Conservation (phyloP, 306 rosid genomes). For the Prunus padus region DNA sequence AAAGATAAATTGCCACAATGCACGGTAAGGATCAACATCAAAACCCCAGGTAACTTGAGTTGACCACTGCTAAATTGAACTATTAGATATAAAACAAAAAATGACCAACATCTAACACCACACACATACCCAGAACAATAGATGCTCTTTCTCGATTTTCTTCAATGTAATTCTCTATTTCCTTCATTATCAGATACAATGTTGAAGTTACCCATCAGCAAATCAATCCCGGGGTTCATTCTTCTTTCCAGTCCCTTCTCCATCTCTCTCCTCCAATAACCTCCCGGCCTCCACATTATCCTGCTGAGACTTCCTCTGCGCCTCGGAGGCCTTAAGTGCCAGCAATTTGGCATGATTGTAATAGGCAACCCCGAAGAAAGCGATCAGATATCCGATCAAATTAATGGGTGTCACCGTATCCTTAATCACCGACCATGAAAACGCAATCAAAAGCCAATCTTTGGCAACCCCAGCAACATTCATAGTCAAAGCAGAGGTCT, state of each 20-base stretch:
- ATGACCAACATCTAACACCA: constrained; percentile 7
- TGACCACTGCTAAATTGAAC: constrained; percentile 14
- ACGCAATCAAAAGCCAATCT: constrained; percentile 92
- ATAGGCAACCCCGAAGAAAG: constrained; percentile 81
- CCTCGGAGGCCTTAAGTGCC: constrained; percentile 84
- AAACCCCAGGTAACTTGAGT: no score
- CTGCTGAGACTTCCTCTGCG: constrained; percentile 83
- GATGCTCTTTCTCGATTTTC: constrained; percentile 14
- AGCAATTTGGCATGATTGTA: constrained; percentile 92
- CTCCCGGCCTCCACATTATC: constrained; percentile 87
- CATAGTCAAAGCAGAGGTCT: constrained; percentile 97
- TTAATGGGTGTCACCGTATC: constrained; percentile 81
- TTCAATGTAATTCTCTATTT: constrained; percentile 5
- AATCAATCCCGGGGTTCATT: constrained; percentile 60
- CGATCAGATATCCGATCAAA: constrained; percentile 79
- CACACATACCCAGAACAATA: constrained; percentile 10
- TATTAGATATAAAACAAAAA: neutral
- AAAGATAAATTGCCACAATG: constrained; percentile 15
- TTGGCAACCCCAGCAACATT: constrained; percentile 97
- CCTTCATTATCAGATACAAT: constrained; percentile 21
- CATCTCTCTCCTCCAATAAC: constrained; percentile 74
- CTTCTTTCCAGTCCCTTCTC: constrained; percentile 63
- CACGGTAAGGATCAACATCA: constrained; percentile 1
- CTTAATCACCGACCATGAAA: constrained; percentile 98
- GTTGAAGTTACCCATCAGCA: constrained; percentile 8